Evolutionary conservation across 768 basidiomycete genomes (phyloP), one percentile per base, ranked within the genome.

Genomic region (Glaciozyma antarctica): DNA sequence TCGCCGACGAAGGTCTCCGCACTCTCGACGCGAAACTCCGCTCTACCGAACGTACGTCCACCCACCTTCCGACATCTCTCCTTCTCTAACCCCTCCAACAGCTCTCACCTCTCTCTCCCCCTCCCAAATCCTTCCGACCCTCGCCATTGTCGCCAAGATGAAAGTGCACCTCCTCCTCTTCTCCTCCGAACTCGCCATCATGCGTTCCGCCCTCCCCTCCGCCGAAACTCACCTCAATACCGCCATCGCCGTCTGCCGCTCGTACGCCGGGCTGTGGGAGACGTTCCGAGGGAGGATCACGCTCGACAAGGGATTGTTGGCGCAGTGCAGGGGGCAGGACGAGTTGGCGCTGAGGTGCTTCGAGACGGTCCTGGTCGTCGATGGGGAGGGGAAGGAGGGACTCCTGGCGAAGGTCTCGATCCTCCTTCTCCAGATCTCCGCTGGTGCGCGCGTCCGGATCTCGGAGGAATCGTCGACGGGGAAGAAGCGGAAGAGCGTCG

Each of bases 131-230:
- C 28, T 13, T 15, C 24, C 43, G 12, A n/a, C 17, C 45, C 44
- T 47, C 17, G 26, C 26, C 24, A 24, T 44, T 32, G 32, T 60
- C 45, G 45, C 30, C 19, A 17, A 8, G 16, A 24, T 60, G 26
- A 60, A 60, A 28, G 17, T 51, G 15, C 58, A 60, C 32, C 58
- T 60, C 45, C 45, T 21, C 58, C 58, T 60, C 28, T 48, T 60
- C 58, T 34, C 48, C 28, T 24, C 58, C 28, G 58, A 60, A 24
- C 45, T 60, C 1, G 19, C 26, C 45, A 28, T 30, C 44, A 60
- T 60, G 58, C 58, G 58, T 22, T 60, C 58, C 16, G 26, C 26
- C 26, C 47, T 45, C 44, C 15, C 28, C 45, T 19, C 19, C 24
- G 45, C 58, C 17, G 17, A n/a, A 4, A 15, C 21, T 8, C 55